These are phyloP conservation scores for Ganoderma lucidum DNA, from an alignment of 1,284 basidiomycete genomes.

Conservation along the genomic window DNA sequence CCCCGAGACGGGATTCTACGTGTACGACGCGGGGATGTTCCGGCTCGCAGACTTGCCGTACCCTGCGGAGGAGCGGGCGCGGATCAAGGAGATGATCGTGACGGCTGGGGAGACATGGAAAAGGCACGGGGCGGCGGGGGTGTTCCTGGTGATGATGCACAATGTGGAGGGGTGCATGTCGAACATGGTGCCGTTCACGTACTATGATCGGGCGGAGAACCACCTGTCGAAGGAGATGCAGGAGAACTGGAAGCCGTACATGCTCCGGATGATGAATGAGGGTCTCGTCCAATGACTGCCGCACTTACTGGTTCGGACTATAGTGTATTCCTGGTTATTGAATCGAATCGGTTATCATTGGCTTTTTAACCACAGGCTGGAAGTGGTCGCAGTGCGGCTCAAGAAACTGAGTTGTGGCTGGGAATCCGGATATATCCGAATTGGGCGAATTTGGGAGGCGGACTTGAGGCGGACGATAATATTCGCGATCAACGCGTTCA, in stretches of 20 bases:
- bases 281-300: constrained; percentile 20
- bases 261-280: constrained; percentile 32
- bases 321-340: background rate
- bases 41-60: constrained; percentile 29
- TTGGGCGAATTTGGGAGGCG: background rate
- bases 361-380: background rate
- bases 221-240: constrained; percentile 17
- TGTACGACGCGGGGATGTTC: constrained; percentile 14
- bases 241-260: constrained; percentile 31
- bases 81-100: constrained; percentile 31
- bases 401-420: background rate
- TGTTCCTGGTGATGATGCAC: constrained; percentile 28
- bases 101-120: constrained; percentile 24
- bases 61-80: constrained; percentile 20
- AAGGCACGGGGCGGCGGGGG: constrained; percentile 30
- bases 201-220: constrained; percentile 13
- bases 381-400: background rate
- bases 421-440: background rate
- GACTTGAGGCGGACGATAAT: no score
- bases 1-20: constrained; percentile 34
- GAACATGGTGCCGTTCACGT: constrained; percentile 33
- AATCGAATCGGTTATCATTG: no score
- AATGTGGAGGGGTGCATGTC: constrained; percentile 27
- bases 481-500: background rate
- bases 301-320: background rate